phyloP scores from a whole-genome alignment of 75 land plant species.

The Gnetum montanum region DNA sequence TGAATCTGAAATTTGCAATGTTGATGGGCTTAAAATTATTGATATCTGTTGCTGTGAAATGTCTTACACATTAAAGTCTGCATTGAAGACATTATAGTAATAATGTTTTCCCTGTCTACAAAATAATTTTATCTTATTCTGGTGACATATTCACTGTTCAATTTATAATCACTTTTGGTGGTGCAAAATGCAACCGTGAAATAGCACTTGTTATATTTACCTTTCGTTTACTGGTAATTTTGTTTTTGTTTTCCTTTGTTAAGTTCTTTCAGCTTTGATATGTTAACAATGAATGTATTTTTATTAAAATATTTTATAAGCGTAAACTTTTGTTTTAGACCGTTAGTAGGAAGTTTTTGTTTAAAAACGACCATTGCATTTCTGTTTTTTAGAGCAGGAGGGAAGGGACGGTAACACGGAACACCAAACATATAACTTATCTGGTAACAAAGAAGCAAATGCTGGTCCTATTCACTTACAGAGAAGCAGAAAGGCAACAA shows the following conservation, averaged over 20 bases:
- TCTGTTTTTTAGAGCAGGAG: not conserved
- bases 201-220: too few relatives aligned
- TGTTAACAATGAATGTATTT: not conserved
- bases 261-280: not conserved
- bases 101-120: too few relatives aligned
- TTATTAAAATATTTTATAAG: not conserved
- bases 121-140: too few relatives aligned
- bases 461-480: not conserved
- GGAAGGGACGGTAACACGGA: constrained; percentile 4
- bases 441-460: not conserved
- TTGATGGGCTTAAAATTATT: not conserved
- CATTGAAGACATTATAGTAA: too few relatives aligned
- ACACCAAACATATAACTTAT: not conserved
- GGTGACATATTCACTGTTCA: too few relatives aligned
- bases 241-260: too few relatives aligned
- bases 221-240: too few relatives aligned
- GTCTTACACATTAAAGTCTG: not conserved
- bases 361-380: not conserved
- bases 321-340: not conserved
- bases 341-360: not conserved
- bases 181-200: too few relatives aligned
- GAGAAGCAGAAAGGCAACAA: not conserved
- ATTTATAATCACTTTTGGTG: too few relatives aligned
- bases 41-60: not conserved
- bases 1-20: not conserved